Evolutionary conservation across 2,329 filamentous ascomycete genomes (phyloP), one percentile per base, ranked within the genome.

Genomic region (Cladosporium sp.): DNA sequence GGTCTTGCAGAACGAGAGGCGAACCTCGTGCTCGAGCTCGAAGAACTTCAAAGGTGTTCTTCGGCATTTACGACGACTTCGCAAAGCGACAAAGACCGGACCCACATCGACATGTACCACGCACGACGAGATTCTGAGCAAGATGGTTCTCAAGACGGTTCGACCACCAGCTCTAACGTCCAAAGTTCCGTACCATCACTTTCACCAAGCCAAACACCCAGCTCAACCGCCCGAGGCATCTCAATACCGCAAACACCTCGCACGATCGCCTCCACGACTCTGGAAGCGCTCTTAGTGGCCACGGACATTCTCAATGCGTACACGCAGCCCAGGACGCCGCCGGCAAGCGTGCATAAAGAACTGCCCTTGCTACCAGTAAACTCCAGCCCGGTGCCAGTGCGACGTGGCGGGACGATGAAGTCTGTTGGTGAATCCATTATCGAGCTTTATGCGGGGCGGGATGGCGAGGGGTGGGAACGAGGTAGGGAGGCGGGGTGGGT

Each of bases 361-460:
- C 67, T 74, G 0, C 73, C 72, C 1, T 68, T 67, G 56, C 68
- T 71, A 1, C 72, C 72, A 12, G 37, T 62, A 23, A 63, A 65
- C 2, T 67, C 67, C 18, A 69, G 67, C 23, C 70, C 68, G 21
- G 55, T 52, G 7, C 33, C 58, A 5, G 55, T 57, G 1, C 65
- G 66, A 21, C 65, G 73, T 53, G 69, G 65, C 14, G 70, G 72
- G 49, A 76, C 74, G n/a, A 31, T 72, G 14, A 70, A 74, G 23
- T 74, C 72, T 29, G 59, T 75, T 18, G 72, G 72, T 1, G 73
- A 75, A 14, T 72, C 70, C n/a, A 76, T 76, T 52, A 74, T 75
- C 26, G 73, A 72, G 16, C 71, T 70, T 29, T 75, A 75, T 35
- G 60, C 21, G 2, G 31, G 31, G n/a, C 12, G 40, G 21, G 44